Evolutionary conservation across 768 basidiomycete genomes (phyloP), one percentile per base, ranked within the genome.

Genomic region (Crassisporium funariophilum): DNA sequence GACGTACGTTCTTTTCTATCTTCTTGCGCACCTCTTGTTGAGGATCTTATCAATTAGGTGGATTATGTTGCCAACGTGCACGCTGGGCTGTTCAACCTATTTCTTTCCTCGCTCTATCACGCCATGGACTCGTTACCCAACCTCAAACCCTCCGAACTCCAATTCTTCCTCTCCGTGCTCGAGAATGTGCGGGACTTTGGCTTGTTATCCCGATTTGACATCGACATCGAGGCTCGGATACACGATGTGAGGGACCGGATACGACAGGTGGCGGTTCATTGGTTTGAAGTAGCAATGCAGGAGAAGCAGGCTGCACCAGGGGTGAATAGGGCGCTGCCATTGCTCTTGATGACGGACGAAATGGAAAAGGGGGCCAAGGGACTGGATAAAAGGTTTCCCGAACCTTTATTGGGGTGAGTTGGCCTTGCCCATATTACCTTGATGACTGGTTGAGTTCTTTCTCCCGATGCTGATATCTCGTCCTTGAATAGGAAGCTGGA

Each of bases 341-440:
- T 95, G 27, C 68, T 95, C 21, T 65, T 89, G 21, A 82, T 95
- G 80, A 91, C 90, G 4, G 86, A 88, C 37, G 95, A 95, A 69
- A 69, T 97, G 2, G 92, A 95, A 74, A 95, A 92, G 64, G 70
- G 76, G 27, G 82, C 88, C 13, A 94, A 95, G 65, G 69, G 77
- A 19, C 74, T 95, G 24, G 88, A 94, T 64, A 92, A 93, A 65
- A 81, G 86, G 47, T 99, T 95, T 68, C 82, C 85, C 0, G 82
- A 89, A 45, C 88, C 91, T 23, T 63, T 98, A 16, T 73, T 94
- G 23, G 87, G 84, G 90, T 94, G 61, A 22, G 81, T 73, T 17
- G 41, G 42, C 22, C 44, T n/a, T 21, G 17, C 27, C 12, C 16
- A 12, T 15, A n/a, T 36, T 19, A n/a, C 36, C 31, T 35, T 31